phyloP scores from a whole-genome alignment of 352 stramenopile species.

The Phytophthora crassamura region DNA sequence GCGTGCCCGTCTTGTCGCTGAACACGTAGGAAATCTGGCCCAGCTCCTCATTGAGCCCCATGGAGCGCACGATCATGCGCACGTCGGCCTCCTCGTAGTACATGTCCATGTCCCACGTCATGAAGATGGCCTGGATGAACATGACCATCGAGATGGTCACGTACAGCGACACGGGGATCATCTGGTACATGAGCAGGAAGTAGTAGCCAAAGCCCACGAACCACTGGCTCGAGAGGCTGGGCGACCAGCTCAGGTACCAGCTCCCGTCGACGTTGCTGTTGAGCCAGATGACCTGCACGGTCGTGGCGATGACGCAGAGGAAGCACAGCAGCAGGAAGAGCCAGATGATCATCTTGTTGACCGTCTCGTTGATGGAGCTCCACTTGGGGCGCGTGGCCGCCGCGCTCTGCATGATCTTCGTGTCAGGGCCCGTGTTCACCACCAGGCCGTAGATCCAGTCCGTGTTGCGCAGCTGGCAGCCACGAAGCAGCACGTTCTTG shows the following conservation, averaged over 20 bases:
- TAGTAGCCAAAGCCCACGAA: constrained; percentile 92
- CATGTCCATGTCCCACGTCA: constrained; percentile 93
- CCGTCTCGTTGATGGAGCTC: constrained; percentile 83
- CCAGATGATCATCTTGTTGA: constrained; percentile 85
- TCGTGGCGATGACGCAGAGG: constrained; percentile 64
- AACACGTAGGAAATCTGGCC: constrained; percentile 94
- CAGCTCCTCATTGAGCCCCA: constrained; percentile 91
- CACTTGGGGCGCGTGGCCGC: constrained; percentile 70
- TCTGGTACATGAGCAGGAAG: constrained; percentile 96
- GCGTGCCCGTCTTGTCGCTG: constrained; percentile 94
- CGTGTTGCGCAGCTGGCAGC: constrained; percentile 89
- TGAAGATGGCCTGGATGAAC: constrained; percentile 95
- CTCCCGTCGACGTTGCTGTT: constrained; percentile 52
- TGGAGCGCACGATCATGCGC: constrained; percentile 81
- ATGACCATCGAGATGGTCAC: constrained; percentile 97
- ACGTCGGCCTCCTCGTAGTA: constrained; percentile 93
- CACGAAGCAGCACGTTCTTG: constrained; percentile 91
- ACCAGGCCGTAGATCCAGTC: constrained; percentile 90
- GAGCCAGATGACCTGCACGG: constrained; percentile 69
- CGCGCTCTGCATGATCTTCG: constrained; percentile 87
- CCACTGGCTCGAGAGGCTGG: constrained; percentile 56
- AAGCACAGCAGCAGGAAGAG: constrained; percentile 72
- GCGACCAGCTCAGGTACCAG: constrained; percentile 62
- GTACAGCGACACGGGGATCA: constrained; percentile 98
- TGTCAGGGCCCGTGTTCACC: constrained; percentile 88